Evolutionary conservation across 495 filamentous ascomycete genomes (phyloP), one percentile per base, ranked within the genome.

Genomic region (Talaromyces wortmannii): DNA sequence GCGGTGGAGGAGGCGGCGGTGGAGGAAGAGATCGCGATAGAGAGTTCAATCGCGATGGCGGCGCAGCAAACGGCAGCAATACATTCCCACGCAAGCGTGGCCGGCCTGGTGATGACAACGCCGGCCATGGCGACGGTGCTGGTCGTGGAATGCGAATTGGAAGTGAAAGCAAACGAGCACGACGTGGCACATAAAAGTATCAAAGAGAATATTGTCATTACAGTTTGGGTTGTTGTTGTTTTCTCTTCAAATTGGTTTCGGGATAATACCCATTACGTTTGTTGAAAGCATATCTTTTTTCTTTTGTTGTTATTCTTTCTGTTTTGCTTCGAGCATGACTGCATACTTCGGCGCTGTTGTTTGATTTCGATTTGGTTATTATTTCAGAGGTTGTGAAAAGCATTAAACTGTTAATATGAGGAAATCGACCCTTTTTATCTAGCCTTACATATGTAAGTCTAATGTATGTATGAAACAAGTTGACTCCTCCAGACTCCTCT

Each of bases 91-190:
- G 74, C 52, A 76, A 76, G 57, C 73, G 73, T 46, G 66, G 67
- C 45, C 69, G 71, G 42, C 68, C 66, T 16, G 42, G 61, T 23
- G 66, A 65, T 31, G 72, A 66, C 13, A 67, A 70, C 54, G 67
- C 64, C 46, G 53, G 55, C 44, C 53, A 54, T 48, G 60, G 53
- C 16, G 57, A 62, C 4, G 55, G 31, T n/a, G 61, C 57, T n/a
- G 65, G 72, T 17, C 72, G 62, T 29, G 68, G 72, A 29, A 67
- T 62, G 55, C 59, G 73, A 8, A 69, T 68, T 57, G 70, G 71
- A 18, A 65, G 61, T 55, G 75, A 78, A 4, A 78, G 61, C 56
- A 78, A 78, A 55, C 70, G 75, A 31, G 68, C 71, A 48, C 70
- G 75, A 48, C 71, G 75, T 40, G 75, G 75, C 50, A 62, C 59